These are phyloP conservation scores for Immersiporthe knoxdaviesiana DNA, from an alignment of 2,329 filamentous ascomycete species.

Conservation along the genomic window DNA sequence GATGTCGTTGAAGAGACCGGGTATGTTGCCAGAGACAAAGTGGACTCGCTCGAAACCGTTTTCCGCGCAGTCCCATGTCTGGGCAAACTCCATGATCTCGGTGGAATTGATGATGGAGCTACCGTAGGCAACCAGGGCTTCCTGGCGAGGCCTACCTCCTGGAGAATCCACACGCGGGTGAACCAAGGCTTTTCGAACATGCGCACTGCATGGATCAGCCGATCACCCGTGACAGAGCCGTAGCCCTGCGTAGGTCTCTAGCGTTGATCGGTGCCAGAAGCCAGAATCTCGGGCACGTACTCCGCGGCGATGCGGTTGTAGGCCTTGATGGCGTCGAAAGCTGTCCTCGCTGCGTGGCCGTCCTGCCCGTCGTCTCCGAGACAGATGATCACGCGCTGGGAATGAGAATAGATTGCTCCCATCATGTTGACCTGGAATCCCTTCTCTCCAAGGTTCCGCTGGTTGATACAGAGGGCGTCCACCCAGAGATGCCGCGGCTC, in stretches of 20 bases:
- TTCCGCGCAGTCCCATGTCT: neutral
- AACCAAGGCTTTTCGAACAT: conserved; percentile 6
- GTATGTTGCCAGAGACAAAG: neutral
- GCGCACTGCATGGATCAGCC: neutral
- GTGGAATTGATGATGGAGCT: conserved; percentile 5
- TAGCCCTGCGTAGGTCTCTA: neutral
- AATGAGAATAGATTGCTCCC: neutral
- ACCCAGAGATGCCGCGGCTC: neutral
- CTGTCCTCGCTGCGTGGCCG: neutral
- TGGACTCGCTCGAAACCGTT: neutral
- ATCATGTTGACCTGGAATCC: neutral
- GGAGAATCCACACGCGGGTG: conserved; percentile 7
- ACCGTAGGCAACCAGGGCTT: conserved; percentile 8
- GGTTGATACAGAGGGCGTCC: neutral
- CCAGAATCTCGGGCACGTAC: neutral
- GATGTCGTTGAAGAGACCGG: neutral
- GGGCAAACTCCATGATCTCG: neutral
- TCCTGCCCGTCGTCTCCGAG: neutral
- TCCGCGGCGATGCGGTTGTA: neutral
- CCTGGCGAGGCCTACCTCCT: conserved; percentile 11
- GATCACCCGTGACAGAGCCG: neutral
- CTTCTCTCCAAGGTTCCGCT: neutral
- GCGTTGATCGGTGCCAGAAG: neutral
- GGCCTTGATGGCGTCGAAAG: neutral
- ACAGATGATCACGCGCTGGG: neutral